A percentile compares a stretch with the other conserved stretches of the same genome.
Evolutionary conservation across 2,329 filamentous ascomycete species (phyloP).

Genomic region (Fusarium multiceps): DNA sequence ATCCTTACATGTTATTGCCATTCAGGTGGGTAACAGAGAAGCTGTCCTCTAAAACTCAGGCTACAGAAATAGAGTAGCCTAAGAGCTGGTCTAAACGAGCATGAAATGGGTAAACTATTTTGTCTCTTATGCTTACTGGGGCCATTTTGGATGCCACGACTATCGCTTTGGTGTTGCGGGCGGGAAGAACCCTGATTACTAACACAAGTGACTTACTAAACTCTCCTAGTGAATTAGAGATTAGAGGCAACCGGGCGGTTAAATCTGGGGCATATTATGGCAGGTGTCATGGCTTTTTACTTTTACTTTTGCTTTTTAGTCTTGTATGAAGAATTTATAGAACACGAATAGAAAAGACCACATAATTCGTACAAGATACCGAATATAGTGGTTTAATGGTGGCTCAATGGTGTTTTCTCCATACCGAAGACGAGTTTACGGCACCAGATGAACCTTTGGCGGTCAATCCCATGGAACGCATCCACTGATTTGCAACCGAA

Average conservation of each 20-base stretch:
- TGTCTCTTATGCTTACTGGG: too few relatives aligned
- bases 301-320: constrained; percentile 30
- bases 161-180: constrained; percentile 9
- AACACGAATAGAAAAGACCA: constrained; percentile 3
- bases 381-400: not conserved
- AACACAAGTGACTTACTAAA: not conserved
- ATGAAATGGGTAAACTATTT: too few relatives aligned
- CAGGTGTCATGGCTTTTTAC: not conserved
- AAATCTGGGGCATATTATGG: constrained; percentile 32
- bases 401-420: not conserved
- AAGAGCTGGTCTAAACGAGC: too few relatives aligned
- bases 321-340: constrained; percentile 8
- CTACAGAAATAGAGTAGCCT: too few relatives aligned
- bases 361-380: not conserved
- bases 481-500: not conserved
- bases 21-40: too few relatives aligned
- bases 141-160: not conserved
- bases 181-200: constrained; percentile 19
- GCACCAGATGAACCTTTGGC: constrained; percentile 4
- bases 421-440: not conserved
- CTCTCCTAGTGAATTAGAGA: not conserved
- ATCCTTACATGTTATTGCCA: not conserved
- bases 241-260: constrained; percentile 24
- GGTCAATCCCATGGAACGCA: constrained; percentile 11
- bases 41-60: too few relatives aligned